These are phyloP conservation scores for Colletotrichum somersetense DNA, from an alignment of 2,329 filamentous ascomycete species.

Conservation along the genomic window DNA sequence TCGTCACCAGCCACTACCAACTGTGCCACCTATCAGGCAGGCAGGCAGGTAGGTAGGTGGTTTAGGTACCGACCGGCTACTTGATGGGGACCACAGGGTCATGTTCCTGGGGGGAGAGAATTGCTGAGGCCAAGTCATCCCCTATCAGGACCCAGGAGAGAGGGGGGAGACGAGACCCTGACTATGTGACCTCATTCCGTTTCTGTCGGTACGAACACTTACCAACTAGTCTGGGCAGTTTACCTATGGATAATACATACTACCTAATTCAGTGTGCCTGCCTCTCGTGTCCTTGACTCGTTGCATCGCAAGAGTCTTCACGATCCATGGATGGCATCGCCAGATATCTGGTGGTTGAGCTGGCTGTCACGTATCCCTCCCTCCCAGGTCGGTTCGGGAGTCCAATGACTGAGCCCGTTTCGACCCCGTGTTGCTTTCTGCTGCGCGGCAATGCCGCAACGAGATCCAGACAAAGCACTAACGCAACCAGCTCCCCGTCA, in stretches of 20 bases:
- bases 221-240: too few species aligned
- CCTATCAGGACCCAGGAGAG: not conserved
- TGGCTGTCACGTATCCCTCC: not conserved
- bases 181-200: slow-evolving; percentile 4
- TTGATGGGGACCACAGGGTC: slow-evolving; percentile 17
- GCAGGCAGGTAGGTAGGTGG: too few species aligned
- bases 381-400: not conserved
- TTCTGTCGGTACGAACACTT: not conserved
- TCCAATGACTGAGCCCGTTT: not conserved
- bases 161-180: not conserved
- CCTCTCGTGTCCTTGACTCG: not conserved
- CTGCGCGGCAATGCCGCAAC: not conserved
- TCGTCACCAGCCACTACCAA: slow-evolving; percentile 12
- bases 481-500: slow-evolving; percentile 5
- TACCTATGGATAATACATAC: too few species aligned
- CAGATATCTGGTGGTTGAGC: not conserved
- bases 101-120: slow-evolving; percentile 4
- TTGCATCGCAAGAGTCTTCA: not conserved
- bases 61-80: slow-evolving; percentile 12
- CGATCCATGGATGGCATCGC: not conserved
- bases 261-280: not conserved
- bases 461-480: not conserved
- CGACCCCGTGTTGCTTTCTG: not conserved
- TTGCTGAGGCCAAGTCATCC: not conserved
- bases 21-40: too few species aligned